Conservation (phyloP, 352 stramenopile genomes). For the Phytopythium ostracodes region DNA sequence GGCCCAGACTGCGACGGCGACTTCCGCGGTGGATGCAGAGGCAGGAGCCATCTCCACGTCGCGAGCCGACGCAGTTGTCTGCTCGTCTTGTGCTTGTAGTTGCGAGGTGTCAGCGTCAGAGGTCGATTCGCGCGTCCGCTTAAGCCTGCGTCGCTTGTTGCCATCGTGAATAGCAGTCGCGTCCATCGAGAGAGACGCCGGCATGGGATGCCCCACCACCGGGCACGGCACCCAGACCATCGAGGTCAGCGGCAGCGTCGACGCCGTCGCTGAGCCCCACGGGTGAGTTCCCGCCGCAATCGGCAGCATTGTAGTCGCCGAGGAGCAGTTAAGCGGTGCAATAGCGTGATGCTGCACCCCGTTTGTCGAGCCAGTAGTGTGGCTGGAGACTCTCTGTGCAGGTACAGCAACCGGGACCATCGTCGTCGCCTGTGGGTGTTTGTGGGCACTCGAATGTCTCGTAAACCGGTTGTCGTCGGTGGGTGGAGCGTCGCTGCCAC, state of each 20-base stretch:
- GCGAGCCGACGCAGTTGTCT: background rate
- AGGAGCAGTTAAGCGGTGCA: background rate
- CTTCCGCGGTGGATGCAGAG: background rate
- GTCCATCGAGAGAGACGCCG: background rate
- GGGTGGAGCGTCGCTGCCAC: background rate
- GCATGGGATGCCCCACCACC: conserved; percentile 12
- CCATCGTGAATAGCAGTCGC: background rate
- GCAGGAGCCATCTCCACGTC: background rate
- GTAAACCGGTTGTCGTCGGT: background rate
- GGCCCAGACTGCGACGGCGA: conserved; percentile 26
- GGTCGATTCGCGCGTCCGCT: background rate
- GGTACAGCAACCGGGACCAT: background rate
- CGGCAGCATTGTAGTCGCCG: background rate
- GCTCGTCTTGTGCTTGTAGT: no score
- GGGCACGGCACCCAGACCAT: conserved; percentile 47
- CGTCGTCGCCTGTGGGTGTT: background rate
- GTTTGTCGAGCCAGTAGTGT: background rate
- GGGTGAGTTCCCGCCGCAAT: conserved; percentile 8
- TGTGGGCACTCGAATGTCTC: background rate
- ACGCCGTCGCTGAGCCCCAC: conserved; percentile 13
- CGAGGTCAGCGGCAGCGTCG: conserved; percentile 18
- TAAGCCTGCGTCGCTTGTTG: background rate
- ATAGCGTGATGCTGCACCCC: background rate
- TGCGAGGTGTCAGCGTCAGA: background rate
- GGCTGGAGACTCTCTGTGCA: conserved; percentile 1